Percentiles rank a stretch among this genome's conserved stretches.
Conservation (phyloP, 495 filamentous ascomycete species). For the Sporormia fimetaria region DNA sequence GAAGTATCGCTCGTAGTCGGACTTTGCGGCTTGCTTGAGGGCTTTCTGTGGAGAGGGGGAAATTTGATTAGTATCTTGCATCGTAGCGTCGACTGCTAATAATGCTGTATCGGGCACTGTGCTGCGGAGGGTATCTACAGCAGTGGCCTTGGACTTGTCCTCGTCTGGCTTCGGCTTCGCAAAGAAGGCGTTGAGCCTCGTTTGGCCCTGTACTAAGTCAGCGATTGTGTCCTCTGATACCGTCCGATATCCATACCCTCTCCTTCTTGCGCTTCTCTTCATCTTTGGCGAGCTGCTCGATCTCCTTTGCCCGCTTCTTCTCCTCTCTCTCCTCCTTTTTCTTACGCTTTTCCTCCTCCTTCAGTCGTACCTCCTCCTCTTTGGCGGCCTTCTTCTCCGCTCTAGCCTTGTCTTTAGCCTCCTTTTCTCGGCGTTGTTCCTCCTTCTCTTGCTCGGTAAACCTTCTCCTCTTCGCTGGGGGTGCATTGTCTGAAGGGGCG, state of each 20-base stretch:
- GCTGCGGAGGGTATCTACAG: slow-evolving; percentile 11
- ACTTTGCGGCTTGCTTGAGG: slow-evolving; percentile 29
- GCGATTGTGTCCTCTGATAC: neutral
- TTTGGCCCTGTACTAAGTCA: slow-evolving; percentile 39
- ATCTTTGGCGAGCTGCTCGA: slow-evolving; percentile 34
- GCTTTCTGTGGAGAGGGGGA: slow-evolving; percentile 24
- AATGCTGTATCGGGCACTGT: slow-evolving; percentile 25
- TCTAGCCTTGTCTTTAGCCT: slow-evolving; percentile 10
- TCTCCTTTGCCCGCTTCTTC: slow-evolving; percentile 36
- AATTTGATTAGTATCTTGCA: slow-evolving; percentile 20
- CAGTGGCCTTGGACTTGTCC: neutral
- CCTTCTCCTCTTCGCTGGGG: slow-evolving; percentile 23
- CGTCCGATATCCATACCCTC: slow-evolving; percentile 3
- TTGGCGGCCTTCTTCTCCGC: slow-evolving; percentile 25
- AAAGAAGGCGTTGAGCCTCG: slow-evolving; percentile 52
- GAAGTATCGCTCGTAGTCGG: slow-evolving; percentile 62
- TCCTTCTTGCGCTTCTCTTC: slow-evolving; percentile 48
- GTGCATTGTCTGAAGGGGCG: slow-evolving; percentile 1
- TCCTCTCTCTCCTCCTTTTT: slow-evolving; percentile 37
- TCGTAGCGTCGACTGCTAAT: slow-evolving; percentile 24
- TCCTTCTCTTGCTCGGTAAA: slow-evolving; percentile 16
- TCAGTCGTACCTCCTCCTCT: slow-evolving; percentile 34
- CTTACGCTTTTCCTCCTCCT: slow-evolving; percentile 33
- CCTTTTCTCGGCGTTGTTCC: slow-evolving; percentile 6
- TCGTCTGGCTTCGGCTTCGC: slow-evolving; percentile 32